Base-by-base conservation (phyloP, 441 rosid species). In the Gossypium davidsonii region DNA sequence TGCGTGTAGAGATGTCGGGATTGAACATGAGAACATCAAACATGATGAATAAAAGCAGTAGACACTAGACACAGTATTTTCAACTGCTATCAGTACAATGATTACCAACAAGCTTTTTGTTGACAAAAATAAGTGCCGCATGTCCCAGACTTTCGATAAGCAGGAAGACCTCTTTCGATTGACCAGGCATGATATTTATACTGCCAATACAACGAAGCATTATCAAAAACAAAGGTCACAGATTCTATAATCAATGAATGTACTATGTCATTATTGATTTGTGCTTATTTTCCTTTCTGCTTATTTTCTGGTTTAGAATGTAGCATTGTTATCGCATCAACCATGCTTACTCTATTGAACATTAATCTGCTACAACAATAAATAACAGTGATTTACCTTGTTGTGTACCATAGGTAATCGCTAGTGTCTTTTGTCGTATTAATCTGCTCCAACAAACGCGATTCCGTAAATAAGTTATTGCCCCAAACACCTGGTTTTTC, bases 371-470 rank as follows among this genome's bases (percentile, higher is more conserved):
- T 61, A 17, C 5, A 23, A 52, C n/a, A 18, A 51, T 31, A 56
- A 49, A 67, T 0, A 56, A 20, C 15, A 73, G 60, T 34, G 23
- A 48, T 58, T 73, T 77, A 89, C 93, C 88, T 85, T 48, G 83
- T 84, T 4, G 91, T 79, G 81, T 89, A 89, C 91, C 91, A 89
- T 0, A 89, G 82, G 76, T 79, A 87, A 82, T 89, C 91, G 26
- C 91, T 89, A 0, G 42, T 34, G 59, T 89, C 93, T 81, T 87
- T 83, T 15, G 93, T 89, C 44, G 89, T 81, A 76, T 84, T 84
- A 51, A 89, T 85, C 71, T 86, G 94, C 79, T 89, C 94, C 74
- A 83, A 23, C 76, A 87, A 80, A 70, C 78, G 87, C 5, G 79
- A 42, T 23, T 42, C 71, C 59, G 81, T 73, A 71, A 86, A 87